These are phyloP conservation scores for Aquilaria malaccensis DNA, from an alignment of 345 rosid genomes.

Conservation along the genomic window DNA sequence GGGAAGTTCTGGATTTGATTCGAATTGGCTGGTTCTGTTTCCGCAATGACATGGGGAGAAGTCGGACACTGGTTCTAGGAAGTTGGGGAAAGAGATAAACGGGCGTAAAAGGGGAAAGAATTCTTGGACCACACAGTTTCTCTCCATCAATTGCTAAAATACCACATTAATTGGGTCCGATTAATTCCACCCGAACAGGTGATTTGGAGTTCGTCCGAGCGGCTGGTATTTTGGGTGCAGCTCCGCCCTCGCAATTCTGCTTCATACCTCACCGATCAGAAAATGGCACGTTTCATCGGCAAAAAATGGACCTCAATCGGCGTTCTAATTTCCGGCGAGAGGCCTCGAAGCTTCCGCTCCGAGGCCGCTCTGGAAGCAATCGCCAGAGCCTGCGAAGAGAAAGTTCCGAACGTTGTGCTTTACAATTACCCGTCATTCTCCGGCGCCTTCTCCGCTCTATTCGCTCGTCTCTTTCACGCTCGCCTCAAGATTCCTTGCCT, in stretches of 20 bases:
- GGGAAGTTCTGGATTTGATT: no score
- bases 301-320: slow-evolving; percentile 6
- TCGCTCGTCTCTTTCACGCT: slow-evolving; percentile 72
- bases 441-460: slow-evolving; percentile 79
- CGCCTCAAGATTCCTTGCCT: slow-evolving; percentile 58
- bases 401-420: slow-evolving; percentile 43
- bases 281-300: slow-evolving; percentile 8
- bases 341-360: slow-evolving; percentile 49
- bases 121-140: no score
- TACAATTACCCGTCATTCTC: slow-evolving; percentile 90
- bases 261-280: neutral
- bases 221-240: no score
- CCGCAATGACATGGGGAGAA: no score
- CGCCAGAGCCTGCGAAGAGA: slow-evolving; percentile 46
- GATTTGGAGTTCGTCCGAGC: no score
- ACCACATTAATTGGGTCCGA: no score
- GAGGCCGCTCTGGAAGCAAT: slow-evolving; percentile 74
- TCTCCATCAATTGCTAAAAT: no score
- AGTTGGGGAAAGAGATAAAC: no score
- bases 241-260: neutral
- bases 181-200: no score
- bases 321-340: neutral
- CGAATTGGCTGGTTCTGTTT: no score
- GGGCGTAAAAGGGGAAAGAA: no score
- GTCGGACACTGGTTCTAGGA: no score